Evolutionary conservation across 2,329 filamentous ascomycete genomes (phyloP).

Genomic region (Cladorrhinum sp.): DNA sequence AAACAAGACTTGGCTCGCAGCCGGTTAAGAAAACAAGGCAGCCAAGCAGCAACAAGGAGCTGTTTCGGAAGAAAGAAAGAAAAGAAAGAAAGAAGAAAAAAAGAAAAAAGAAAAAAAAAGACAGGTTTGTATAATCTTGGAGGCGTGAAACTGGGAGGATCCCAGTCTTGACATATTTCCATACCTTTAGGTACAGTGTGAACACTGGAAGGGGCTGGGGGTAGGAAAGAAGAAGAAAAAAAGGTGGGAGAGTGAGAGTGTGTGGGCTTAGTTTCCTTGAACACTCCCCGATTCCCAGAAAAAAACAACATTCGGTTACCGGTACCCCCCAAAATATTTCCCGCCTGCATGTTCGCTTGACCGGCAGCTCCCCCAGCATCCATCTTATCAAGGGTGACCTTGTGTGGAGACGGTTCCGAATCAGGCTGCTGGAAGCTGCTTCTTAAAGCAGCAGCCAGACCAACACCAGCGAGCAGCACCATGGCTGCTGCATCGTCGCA

Average conservation of each 20-base stretch:
- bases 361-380: slow-evolving; percentile 36
- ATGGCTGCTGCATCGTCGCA: slow-evolving; percentile 57
- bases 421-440: slow-evolving; percentile 35
- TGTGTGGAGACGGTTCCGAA: slow-evolving; percentile 36
- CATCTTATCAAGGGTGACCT: slow-evolving; percentile 37
- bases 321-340: slow-evolving; percentile 17
- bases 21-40: neutral
- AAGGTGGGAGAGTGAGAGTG: slow-evolving; percentile 6
- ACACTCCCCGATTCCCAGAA: slow-evolving; percentile 17
- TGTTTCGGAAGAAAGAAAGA: neutral
- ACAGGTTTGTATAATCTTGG: neutral
- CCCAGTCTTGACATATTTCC: neutral
- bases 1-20: neutral
- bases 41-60: neutral
- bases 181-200: slow-evolving; percentile 3
- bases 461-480: no score
- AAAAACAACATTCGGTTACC: slow-evolving; percentile 9
- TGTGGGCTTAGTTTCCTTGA: slow-evolving; percentile 15
- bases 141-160: neutral
- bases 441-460: no score
- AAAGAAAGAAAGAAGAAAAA: neutral
- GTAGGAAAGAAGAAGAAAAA: slow-evolving; percentile 7
- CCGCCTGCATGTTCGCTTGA: slow-evolving; percentile 40
- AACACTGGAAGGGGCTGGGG: slow-evolving; percentile 12
- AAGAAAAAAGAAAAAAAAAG: neutral